Evolutionary conservation across 2,329 filamentous ascomycete species (phyloP), one percentile per base, ranked within the genome.

Genomic region (Aspergillus fumigatus): DNA sequence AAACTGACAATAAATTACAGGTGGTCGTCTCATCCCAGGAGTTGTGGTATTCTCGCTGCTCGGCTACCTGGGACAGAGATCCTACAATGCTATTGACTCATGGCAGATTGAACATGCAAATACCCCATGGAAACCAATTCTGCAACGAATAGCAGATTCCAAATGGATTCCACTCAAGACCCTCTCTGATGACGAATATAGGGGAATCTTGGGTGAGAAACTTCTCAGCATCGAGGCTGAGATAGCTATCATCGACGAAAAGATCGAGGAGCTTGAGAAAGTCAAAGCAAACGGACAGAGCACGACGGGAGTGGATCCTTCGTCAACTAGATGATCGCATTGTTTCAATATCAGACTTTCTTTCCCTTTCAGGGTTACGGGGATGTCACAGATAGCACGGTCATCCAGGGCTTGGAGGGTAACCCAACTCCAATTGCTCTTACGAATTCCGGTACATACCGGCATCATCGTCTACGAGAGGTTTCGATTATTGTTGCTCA

Each of bases 241-340:
- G 59, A 91, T 94, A 71, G 86, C 89, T 0, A 72, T 94, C 4
- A 79, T 93, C 38, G 89, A 94, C 65, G 90, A 93, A 53, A 85
- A 84, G 66, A 89, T 94, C 62, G 81, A 79, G 50, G 78, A 74
- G 41, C 67, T 86, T 27, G 77, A 75, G 63, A 67, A 67, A 40
- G 58, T 62, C 29, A 67, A 63, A 40, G 26, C 53, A 7, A 56
- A 43, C 45, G 57, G 14, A 23, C 10, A 25, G 21, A 53, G 57
- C n/a, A 19, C 23, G 27, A 14, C 25, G 27, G 29, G 11, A 23
- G 6, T 26, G 25, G 21, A 17, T 8, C 17, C 41, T 35, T 38
- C 21, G 52, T 4, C 40, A 23, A 19, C 21, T 23, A 47, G 14
- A 47, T 47, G 43, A 47, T 26, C 21, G 21, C 43, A 26, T 47